Evolutionary conservation across 306 rosid genomes (phyloP).

Genomic region (Erythrophleum fordii): DNA sequence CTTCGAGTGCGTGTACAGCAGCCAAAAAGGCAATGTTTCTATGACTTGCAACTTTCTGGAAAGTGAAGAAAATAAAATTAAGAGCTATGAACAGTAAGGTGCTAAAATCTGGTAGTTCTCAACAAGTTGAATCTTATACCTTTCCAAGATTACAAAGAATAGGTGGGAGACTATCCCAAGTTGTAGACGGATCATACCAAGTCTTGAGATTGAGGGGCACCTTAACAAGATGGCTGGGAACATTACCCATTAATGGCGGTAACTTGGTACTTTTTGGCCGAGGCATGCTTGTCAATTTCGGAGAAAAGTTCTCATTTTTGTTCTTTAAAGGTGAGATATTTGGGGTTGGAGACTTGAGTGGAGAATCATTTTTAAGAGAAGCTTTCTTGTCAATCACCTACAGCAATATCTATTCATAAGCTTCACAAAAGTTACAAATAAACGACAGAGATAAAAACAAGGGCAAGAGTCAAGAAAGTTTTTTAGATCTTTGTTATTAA

Average conservation of each 20-base stretch:
- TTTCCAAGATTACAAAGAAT: slow-evolving; percentile 60
- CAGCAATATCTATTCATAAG: slow-evolving; percentile 37
- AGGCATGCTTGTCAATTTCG: slow-evolving; percentile 35
- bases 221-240: slow-evolving; percentile 46
- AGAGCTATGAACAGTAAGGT: background rate
- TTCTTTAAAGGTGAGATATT: slow-evolving; percentile 56
- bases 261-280: slow-evolving; percentile 42
- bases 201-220: slow-evolving; percentile 55
- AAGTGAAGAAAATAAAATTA: slow-evolving; percentile 6
- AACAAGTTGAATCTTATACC: slow-evolving; percentile 44
- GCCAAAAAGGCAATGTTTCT: slow-evolving; percentile 57
- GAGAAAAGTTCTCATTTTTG: slow-evolving; percentile 52
- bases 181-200: slow-evolving; percentile 42
- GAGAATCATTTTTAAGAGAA: slow-evolving; percentile 44
- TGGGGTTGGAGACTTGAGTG: slow-evolving; percentile 41
- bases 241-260: background rate
- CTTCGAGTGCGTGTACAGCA: slow-evolving; percentile 65
- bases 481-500: background rate
- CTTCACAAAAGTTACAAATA: slow-evolving; percentile 21
- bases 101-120: background rate
- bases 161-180: slow-evolving; percentile 61
- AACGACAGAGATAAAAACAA: background rate
- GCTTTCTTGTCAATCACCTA: slow-evolving; percentile 52
- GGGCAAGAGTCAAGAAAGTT: background rate
- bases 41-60: slow-evolving; percentile 60